phyloP scores from a whole-genome alignment of 768 basidiomycete genomes.

The Tylopilus cervinicoccineus region DNA sequence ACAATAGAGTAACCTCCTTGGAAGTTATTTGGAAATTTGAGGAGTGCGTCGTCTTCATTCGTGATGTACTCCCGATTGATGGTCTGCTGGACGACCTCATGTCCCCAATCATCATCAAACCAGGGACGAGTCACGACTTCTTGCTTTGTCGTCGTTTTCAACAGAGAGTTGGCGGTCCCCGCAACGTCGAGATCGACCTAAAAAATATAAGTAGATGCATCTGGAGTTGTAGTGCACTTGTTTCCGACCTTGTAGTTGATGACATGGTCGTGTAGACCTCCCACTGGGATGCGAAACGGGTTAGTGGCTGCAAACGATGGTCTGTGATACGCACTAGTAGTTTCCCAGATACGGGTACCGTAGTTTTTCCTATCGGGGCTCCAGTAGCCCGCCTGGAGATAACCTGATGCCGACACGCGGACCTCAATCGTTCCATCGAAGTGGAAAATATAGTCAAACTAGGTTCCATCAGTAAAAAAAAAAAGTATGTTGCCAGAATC shows the following conservation, averaged over 20 bases:
- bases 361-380: slow-evolving; percentile 45
- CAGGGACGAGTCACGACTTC: slow-evolving; percentile 51
- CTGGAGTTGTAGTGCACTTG: background rate
- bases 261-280: slow-evolving; percentile 64
- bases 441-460: slow-evolving; percentile 67
- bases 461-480: slow-evolving; percentile 5
- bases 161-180: slow-evolving; percentile 52
- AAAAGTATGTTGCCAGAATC: background rate
- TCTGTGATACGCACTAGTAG: slow-evolving; percentile 42
- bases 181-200: slow-evolving; percentile 63
- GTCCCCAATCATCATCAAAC: slow-evolving; percentile 58
- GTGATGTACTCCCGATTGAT: slow-evolving; percentile 45
- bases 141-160: slow-evolving; percentile 46
- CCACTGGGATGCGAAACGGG: slow-evolving; percentile 39
- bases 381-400: slow-evolving; percentile 64
- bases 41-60: slow-evolving; percentile 47
- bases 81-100: slow-evolving; percentile 49
- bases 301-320: background rate
- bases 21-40: slow-evolving; percentile 51
- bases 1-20: slow-evolving; percentile 56
- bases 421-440: slow-evolving; percentile 67
- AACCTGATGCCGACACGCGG: slow-evolving; percentile 63
- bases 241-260: slow-evolving; percentile 53
- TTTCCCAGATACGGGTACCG: slow-evolving; percentile 52
- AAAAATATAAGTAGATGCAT: slow-evolving; percentile 1